A percentile compares a stretch with the other conserved stretches of the same genome.
phyloP scores from a whole-genome alignment of 2,329 filamentous ascomycete species.

The Neofusicoccum kwambonambiense region DNA sequence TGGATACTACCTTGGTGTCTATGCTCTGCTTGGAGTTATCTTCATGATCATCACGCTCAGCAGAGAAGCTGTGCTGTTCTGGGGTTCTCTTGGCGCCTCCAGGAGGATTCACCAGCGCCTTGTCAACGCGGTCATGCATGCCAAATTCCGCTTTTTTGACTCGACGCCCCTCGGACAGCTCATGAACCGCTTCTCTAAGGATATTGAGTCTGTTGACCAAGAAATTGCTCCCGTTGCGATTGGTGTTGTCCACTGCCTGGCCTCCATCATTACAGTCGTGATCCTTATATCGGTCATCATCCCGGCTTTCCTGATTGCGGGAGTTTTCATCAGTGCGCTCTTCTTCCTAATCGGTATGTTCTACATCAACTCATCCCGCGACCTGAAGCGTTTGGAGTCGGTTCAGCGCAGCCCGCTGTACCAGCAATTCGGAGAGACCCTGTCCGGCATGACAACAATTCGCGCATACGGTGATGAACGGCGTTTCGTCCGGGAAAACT shows the following conservation, averaged over 20 bases:
- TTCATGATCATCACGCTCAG: slow-evolving; percentile 80
- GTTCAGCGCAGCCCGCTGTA: slow-evolving; percentile 92
- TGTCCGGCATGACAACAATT: slow-evolving; percentile 93
- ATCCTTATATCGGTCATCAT: slow-evolving; percentile 85
- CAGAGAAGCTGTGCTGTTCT: slow-evolving; percentile 86
- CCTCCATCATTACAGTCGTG: slow-evolving; percentile 78
- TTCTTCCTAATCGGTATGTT: slow-evolving; percentile 83
- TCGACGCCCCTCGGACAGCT: slow-evolving; percentile 92
- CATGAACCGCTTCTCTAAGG: slow-evolving; percentile 98
- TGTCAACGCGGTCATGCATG: slow-evolving; percentile 76
- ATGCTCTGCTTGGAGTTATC: slow-evolving; percentile 73
- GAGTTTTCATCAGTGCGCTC: slow-evolving; percentile 75
- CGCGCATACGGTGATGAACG: slow-evolving; percentile 93
- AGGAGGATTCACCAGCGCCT: slow-evolving; percentile 77
- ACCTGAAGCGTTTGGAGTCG: slow-evolving; percentile 92
- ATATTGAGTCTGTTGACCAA: slow-evolving; percentile 91
- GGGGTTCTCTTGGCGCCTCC: slow-evolving; percentile 85
- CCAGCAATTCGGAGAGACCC: slow-evolving; percentile 95
- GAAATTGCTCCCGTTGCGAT: slow-evolving; percentile 93
- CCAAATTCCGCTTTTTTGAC: slow-evolving; percentile 97
- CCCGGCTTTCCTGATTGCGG: slow-evolving; percentile 85
- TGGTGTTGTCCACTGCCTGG: slow-evolving; percentile 64
- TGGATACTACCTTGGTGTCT: slow-evolving; percentile 78
- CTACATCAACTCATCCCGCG: slow-evolving; percentile 89
- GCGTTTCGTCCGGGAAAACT: slow-evolving; percentile 89